phyloP scores from a whole-genome alignment of 108 stramenopile species.

The Seminavis robusta region DNA sequence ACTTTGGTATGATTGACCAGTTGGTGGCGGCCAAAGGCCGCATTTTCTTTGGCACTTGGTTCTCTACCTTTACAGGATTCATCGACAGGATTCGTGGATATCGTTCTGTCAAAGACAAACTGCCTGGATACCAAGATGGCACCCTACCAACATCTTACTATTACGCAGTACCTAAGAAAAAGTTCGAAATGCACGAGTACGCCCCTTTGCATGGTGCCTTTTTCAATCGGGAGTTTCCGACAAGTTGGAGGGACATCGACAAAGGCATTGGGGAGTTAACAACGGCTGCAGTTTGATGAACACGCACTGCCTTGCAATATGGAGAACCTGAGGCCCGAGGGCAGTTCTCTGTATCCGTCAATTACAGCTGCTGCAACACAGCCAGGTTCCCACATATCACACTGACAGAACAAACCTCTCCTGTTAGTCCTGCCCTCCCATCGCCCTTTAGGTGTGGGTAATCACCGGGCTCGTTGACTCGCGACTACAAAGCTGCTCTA shows the following conservation, averaged over 20 bases:
- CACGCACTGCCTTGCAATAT: too few species aligned
- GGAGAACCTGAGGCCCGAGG: too few species aligned
- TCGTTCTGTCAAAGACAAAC: conserved; percentile 53
- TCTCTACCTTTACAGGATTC: conserved; percentile 70
- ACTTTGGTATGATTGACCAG: conserved; percentile 76
- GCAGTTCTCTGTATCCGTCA: too few species aligned
- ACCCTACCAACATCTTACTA: conserved; percentile 56
- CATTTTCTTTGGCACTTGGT: conserved; percentile 61
- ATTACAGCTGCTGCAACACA: too few species aligned
- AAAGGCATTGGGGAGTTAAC: too few species aligned
- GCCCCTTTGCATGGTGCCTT: conserved; percentile 1
- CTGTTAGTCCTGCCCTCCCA: too few species aligned
- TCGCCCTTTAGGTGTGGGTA: too few species aligned
- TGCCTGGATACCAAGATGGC: conserved; percentile 47
- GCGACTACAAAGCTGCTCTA: too few species aligned
- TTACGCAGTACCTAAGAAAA: conserved; percentile 1
- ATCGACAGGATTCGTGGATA: conserved; percentile 70
- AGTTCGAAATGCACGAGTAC: conserved; percentile 8
- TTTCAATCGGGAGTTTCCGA: conserved; percentile 57
- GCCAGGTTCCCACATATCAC: too few species aligned
- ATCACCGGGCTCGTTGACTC: too few species aligned
- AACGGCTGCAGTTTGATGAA: too few species aligned
- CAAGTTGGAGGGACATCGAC: conserved; percentile 87
- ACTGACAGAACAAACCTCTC: too few species aligned
- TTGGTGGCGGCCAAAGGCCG: conserved; percentile 63